Evolutionary conservation across 345 rosid species (phyloP).

Genomic region (Populus ilicifolia): DNA sequence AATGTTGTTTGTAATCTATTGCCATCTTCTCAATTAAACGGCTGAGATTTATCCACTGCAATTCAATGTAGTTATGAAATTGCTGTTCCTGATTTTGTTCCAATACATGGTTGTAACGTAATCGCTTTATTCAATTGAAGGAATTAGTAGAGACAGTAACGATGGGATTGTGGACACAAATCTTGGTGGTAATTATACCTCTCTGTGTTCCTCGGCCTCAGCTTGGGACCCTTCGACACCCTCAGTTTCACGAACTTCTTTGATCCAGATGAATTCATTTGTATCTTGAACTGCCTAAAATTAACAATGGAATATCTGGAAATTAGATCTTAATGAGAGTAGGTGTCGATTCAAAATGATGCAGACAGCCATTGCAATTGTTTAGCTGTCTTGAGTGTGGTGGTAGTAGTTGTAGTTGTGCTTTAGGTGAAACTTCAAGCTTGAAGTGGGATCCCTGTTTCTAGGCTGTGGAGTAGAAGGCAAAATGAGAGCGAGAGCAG

Average conservation of each 20-base stretch:
- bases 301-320: neutral
- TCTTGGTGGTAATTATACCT: neutral
- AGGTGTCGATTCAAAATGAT: neutral
- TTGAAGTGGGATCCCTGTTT: neutral
- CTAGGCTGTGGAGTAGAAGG: constrained; percentile 28
- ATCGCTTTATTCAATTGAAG: neutral
- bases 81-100: neutral
- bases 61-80: neutral
- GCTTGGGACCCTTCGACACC: neutral
- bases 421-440: constrained; percentile 12
- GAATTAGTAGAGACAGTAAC: neutral
- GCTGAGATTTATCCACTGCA: neutral
- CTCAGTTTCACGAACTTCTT: neutral
- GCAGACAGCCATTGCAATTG: neutral
- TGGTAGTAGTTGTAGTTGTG: neutral
- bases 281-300: neutral
- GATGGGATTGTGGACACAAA: neutral
- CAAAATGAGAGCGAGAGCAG: too few species aligned
- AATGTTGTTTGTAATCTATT: neutral
- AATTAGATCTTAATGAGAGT: neutral
- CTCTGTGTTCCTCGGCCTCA: neutral
- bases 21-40: neutral
- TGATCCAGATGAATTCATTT: too few species aligned
- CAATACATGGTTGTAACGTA: too few species aligned
- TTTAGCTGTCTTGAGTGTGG: neutral